Conservation (phyloP, 2,329 filamentous ascomycete species). For the Cercospora beticola region DNA sequence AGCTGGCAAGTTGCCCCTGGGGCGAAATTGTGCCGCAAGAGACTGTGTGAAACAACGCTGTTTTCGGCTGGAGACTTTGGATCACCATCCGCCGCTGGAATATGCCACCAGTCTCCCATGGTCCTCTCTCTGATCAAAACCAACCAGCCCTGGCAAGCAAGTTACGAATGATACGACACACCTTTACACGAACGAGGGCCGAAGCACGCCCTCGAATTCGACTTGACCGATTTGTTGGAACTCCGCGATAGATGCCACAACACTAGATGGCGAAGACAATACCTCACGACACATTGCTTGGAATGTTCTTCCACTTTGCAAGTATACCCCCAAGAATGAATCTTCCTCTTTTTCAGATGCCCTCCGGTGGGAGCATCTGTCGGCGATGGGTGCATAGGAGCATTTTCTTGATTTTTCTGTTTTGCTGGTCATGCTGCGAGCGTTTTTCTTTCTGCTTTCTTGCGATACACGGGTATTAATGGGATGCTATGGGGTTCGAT, state of each 20-base stretch:
- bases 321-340: not conserved
- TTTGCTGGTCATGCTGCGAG: not conserved
- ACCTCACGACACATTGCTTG: not conserved
- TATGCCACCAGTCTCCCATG: not conserved
- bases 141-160: not conserved
- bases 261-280: not conserved
- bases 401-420: not conserved
- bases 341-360: not conserved
- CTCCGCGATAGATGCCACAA: not conserved
- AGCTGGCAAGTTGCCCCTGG: not conserved
- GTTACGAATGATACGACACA: slow-evolving; percentile 9
- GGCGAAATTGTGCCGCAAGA: not conserved
- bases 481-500: not conserved
- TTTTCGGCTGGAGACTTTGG: not conserved
- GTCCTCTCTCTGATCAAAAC: not conserved
- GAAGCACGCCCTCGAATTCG: not conserved
- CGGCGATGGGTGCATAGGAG: not conserved
- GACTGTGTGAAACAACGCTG: not conserved
- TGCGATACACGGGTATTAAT: not conserved
- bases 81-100: not conserved
- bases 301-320: not conserved
- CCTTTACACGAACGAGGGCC: not conserved
- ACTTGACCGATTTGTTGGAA: not conserved
- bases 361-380: not conserved
- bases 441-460: not conserved